Evolutionary conservation across 225 moss, liverwort and hornwort genomes (phyloP), one percentile per base, ranked within the genome.

Genomic region (Takakia lepidozioides): DNA sequence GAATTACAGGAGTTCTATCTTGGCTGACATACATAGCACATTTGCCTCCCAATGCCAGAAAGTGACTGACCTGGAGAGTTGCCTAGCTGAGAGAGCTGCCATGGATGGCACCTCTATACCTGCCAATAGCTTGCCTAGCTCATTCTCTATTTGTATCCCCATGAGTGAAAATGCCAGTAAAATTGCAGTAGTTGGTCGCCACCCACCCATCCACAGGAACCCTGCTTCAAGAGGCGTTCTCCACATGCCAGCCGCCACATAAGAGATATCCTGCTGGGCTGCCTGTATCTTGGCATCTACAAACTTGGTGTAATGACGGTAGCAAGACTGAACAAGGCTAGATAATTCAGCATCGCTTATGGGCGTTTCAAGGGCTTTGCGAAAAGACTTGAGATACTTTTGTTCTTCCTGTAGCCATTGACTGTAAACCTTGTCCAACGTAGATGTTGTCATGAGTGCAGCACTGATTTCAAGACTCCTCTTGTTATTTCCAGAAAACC

Each of bases 151-250:
- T 27, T 89, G 80, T 8, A 85, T 52, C 3, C 89, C 86, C 89
- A 89, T 86, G 32, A 89, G 51, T 8, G 86, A 86, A 23, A 68
- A 89, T 0, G 74, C 74, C 29, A 89, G 49, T 23, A 89, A 74
- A 6, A 83, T 72, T 18, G 83, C 86, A 0, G 82, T 56, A 1
- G 64, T 76, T 15, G 89, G 89, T 16, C 89, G 68, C 72, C 72
- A 89, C 15, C 89, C 86, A 14, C 86, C 89, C 73, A 86, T 70
- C 89, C 89, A 89, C 63, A 83, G 71, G 56, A 89, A 40, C 49
- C 85, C 86, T 35, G 85, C 82, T 61, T 85, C 82, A 10, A 82
- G 61, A 30, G 86, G 80, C 43, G 80, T 85, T 41, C 69, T 85
- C 89, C 86, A 89, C n/a, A 76, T 67, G 1, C 89, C 89, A 0